Percentiles rank a stretch among this genome's conserved stretches.
Evolutionary conservation across 129 eudicot species (phyloP).

Genomic region (Tagetes patula): DNA sequence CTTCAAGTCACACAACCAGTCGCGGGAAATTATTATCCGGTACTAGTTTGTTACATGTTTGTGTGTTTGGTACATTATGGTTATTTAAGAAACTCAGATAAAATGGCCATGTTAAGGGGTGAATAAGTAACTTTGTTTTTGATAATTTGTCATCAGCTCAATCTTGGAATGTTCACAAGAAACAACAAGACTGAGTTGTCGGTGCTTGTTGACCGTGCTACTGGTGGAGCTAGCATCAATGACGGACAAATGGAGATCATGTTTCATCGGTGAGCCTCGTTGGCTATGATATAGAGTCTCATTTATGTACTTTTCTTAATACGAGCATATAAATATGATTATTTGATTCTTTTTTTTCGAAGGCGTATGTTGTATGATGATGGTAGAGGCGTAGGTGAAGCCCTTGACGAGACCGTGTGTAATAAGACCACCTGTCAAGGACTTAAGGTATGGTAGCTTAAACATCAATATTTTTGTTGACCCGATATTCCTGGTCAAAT

Average conservation of each 20-base stretch:
- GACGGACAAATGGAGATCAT: constrained; percentile 89
- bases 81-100: no score
- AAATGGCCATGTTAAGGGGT: no score
- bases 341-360: constrained; percentile 1
- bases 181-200: constrained; percentile 73
- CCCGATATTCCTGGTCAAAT: neutral
- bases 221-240: constrained; percentile 84
- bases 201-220: constrained; percentile 86
- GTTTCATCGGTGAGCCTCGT: constrained; percentile 67
- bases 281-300: neutral
- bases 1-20: constrained; percentile 84
- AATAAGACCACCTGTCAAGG: constrained; percentile 61
- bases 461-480: neutral
- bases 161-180: constrained; percentile 72
- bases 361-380: constrained; percentile 77
- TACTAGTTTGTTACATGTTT: constrained; percentile 21
- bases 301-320: neutral
- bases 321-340: constrained; percentile 3
- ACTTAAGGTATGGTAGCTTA: constrained; percentile 54
- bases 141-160: constrained; percentile 40
- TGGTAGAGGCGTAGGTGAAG: constrained; percentile 76
- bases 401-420: constrained; percentile 81
- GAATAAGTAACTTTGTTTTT: constrained; percentile 4
- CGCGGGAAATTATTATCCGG: constrained; percentile 97
- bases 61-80: neutral